Evolutionary conservation across 306 rosid species (phyloP), one percentile per base, ranked within the genome.

Genomic region (Ochetophila trinervis): DNA sequence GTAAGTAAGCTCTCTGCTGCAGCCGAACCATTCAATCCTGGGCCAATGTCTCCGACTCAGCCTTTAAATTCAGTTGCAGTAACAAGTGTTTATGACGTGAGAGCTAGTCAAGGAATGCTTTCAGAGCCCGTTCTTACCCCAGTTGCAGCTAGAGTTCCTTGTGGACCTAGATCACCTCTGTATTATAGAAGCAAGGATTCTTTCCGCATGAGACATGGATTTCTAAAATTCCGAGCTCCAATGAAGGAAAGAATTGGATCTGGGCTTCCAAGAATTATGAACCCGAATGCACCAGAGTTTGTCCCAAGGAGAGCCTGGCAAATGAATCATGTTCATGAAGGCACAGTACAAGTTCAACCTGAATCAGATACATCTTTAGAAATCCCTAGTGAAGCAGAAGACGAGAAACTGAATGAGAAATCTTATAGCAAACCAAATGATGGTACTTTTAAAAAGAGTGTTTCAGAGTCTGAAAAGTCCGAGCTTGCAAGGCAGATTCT

Each of bases 1-100:
- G 88, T 86, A 37, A 93, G 91, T 45, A 93, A 93, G 85, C 95
- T 93, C 76, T 93, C 98, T 0, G 98, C 98, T 21, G 83, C 97
- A 4, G 98, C 98, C 0, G 82, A 93, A 66, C 98, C 98, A 1
- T 93, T 87, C 87, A 89, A 49, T 76, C 98, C 98, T 0, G 89
- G 90, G 73, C 72, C 78, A 8, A 30, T 81, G 47, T 32, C 85
- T 42, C 44, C 65, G 47, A 47, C 83, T 60, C 85, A 56, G 63
- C 82, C 78, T 63, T 54, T 87, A 50, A 87, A 69, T 76, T 60
- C 87, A 3, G 80, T 63, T 66, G 67, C 94, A 53, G 73, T 69
- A 60, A 69, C 90, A 18, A 85, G 79, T 77, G 66, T 87, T 18
- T 89, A 83, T 58, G 95, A 88, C 30, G 74, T 82, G 68, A 80